Percentiles rank a stretch among this genome's conserved stretches.
These are phyloP conservation scores for Daldinia sp. DNA, from an alignment of 2,329 filamentous ascomycete species.

Conservation along the genomic window DNA sequence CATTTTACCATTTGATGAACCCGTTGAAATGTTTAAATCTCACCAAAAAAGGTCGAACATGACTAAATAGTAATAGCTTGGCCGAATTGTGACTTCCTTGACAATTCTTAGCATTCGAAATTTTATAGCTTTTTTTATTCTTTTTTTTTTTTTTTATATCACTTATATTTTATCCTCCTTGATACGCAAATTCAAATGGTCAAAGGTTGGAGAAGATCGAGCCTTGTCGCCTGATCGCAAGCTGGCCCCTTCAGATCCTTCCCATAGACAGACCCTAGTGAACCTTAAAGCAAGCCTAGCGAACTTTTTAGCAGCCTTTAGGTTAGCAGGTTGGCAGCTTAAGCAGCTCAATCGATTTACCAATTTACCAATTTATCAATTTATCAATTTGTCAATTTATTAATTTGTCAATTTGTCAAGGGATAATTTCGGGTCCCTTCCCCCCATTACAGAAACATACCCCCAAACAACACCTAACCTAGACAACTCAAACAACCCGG, in stretches of 20 bases:
- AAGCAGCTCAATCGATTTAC: too few species aligned
- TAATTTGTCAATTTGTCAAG: conserved; percentile 38
- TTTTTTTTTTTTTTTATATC: neutral
- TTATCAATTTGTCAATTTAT: too few species aligned
- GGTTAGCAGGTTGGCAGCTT: too few species aligned
- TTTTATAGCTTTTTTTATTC: neutral
- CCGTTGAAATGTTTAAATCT: conserved; percentile 5
- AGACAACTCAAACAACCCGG: too few species aligned
- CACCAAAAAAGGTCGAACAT: conserved; percentile 1
- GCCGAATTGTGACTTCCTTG: conserved; percentile 7
- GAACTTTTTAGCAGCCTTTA: too few species aligned
- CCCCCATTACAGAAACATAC: conserved; percentile 2
- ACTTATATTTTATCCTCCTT: too few species aligned
- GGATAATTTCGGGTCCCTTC: conserved; percentile 27
- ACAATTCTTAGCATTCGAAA: neutral
- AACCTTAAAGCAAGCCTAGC: neutral
- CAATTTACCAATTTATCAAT: too few species aligned
- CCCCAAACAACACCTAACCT: too few species aligned
- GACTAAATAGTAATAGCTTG: conserved; percentile 3
- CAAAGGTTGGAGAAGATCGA: neutral
- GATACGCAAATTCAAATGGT: neutral
- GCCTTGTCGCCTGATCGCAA: neutral
- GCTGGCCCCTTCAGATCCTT: conserved; percentile 8
- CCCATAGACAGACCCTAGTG: conserved; percentile 9
- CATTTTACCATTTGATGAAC: neutral